Evolutionary conservation across 495 filamentous ascomycete species (phyloP).

Genomic region (Choiromyces venosus): DNA sequence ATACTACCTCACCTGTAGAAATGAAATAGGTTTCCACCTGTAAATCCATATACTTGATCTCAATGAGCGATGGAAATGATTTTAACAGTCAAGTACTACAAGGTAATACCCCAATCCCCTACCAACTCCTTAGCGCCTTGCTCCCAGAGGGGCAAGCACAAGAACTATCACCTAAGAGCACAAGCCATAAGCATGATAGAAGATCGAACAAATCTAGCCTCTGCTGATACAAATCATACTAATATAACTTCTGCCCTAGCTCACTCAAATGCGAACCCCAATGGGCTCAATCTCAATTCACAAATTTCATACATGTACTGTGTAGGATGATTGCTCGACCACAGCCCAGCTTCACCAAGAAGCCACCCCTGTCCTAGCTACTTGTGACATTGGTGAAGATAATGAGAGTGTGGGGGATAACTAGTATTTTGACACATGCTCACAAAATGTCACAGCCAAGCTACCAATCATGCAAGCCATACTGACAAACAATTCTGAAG

Average conservation of each 20-base stretch:
- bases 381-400: neutral
- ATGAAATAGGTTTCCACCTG: neutral
- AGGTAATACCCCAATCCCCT: neutral
- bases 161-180: neutral
- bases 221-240: neutral
- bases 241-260: neutral
- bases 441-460: neutral
- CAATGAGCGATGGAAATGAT: neutral
- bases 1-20: neutral
- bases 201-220: neutral
- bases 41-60: neutral
- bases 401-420: neutral
- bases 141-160: constrained; percentile 3
- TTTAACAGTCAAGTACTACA: neutral
- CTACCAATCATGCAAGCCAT: neutral
- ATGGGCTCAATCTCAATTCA: neutral
- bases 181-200: neutral
- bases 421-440: neutral
- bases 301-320: neutral
- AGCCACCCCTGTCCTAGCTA: neutral
- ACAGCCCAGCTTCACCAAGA: neutral
- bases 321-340: neutral
- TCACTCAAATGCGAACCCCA: neutral
- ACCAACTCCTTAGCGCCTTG: neutral
- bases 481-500: neutral